Base-by-base conservation (phyloP, 2,329 filamentous ascomycete genomes). In the Talaromyces sp. region DNA sequence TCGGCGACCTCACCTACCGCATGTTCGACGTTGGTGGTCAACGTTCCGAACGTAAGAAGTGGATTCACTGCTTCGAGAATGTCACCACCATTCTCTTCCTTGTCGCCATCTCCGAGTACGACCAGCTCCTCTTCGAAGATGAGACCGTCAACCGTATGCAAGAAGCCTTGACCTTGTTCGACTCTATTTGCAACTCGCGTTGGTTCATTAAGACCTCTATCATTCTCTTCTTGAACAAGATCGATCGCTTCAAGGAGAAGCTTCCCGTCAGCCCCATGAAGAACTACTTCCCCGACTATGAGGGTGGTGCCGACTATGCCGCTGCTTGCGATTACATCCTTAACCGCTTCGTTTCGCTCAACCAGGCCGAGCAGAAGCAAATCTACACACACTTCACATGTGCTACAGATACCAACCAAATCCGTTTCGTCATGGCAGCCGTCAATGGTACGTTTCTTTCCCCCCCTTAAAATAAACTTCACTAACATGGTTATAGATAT, bases 381-480 rank as follows among this genome's bases (percentile, higher is more conserved):
- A 98, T 99, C 79, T 99, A 99, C 85, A 99, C 95, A 67, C 95
- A 98, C 81, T 99, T 99, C 82, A 99, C 95, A 60, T 98, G 95
- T 79, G 95, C 95, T 68, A 99, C 95, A 58, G 95, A 99, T 78
- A 99, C 95, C 36, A 97, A 95, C 75, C 95, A 99, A 81, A 99
- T 99, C 74, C 90, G 95, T 76, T 98, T 99, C 85, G 95, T 99
- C 81, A 99, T 99, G 95, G 93, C 94, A 68, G 95, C 95, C 72
- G 95, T 99, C 76, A 99, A 99, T 82, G 93, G 93, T 97, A 86
- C 78, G 34, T 63, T 31, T 15, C 11, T 31, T 63, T 7, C 51
- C 2, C 49, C 17, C 8, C 43, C 27, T 25, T 8, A 10, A 13
- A 47, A 69, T 63, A 47, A 68, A 61, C 13, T 25, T 7, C 60